Evolutionary conservation across 192 early-diverging fungal species (phyloP), one percentile per base, ranked within the genome.

Genomic region (Umbelopsis sp.): DNA sequence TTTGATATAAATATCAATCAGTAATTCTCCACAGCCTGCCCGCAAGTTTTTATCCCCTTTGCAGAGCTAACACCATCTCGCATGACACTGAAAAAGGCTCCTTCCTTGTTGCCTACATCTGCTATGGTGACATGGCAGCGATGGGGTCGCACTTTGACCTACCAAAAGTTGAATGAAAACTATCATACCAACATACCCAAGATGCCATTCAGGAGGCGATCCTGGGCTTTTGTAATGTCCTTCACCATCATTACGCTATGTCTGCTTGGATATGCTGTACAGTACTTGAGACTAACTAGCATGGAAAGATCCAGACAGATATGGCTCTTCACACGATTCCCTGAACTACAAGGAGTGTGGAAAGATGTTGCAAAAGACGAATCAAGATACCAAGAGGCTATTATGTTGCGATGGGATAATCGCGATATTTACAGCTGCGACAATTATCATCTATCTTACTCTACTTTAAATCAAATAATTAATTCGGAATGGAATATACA

Each of bases 141-240:
- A 61, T 61, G 55, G 55, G 55, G 55, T 37, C 55, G 55, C 30
- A 61, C 55, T 23, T 30, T 61, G 25, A 61, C 55, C 13, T 61
- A 61, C 16, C 55, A 35, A 25, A 8, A 16, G 18, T 12, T 61
- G 5, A 23, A 61, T 25, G 55, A 61, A 61, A 61, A 61, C 2
- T 25, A 27, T 33, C 55, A 61, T 41, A 61, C 55, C 48, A 49
- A 21, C 48, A 18, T 49, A 21, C 48, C 25, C 5, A 33, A 30
- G 25, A 11, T 61, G 0, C 25, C 55, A 35, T 61, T 30, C 13
- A 61, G 55, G 16, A 22, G 55, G 33, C 27, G 55, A 61, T 61
- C 55, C 1, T 27, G 27, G 2, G 30, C 25, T 0, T 61, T 35
- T 25, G 15, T 61, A 4, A 61, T 61, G 2, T 61, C 55, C 18